phyloP scores from a whole-genome alignment of 108 stramenopile species.

The Skeletonema potamos region DNA sequence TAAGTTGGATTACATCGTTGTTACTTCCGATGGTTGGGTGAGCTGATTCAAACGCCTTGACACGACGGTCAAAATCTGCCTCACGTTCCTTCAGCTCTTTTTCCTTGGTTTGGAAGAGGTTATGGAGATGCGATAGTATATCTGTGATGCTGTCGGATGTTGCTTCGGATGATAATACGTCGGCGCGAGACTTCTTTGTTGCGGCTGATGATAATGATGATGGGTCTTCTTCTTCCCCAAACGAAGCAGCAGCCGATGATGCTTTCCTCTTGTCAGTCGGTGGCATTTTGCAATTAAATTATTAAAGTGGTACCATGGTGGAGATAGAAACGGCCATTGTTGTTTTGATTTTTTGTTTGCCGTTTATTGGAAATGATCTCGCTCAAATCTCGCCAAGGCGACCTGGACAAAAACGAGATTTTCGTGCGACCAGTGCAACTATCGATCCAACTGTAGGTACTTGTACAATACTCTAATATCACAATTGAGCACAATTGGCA shows the following conservation, averaged over 20 bases:
- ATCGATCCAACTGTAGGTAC: too few species aligned
- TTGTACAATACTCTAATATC: too few species aligned
- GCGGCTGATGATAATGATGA: not conserved
- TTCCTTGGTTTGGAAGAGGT: constrained; percentile 9
- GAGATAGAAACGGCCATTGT: too few species aligned
- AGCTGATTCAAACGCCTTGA: not conserved
- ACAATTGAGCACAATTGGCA: too few species aligned
- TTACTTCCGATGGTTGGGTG: constrained; percentile 1
- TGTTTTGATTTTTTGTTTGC: too few species aligned
- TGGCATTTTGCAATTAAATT: too few species aligned
- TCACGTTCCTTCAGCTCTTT: constrained; percentile 1
- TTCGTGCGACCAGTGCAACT: too few species aligned
- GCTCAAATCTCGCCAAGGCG: too few species aligned
- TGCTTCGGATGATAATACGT: not conserved
- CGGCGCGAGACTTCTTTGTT: not conserved
- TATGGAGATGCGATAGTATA: not conserved
- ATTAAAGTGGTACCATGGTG: too few species aligned
- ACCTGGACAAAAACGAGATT: too few species aligned
- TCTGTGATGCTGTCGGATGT: not conserved
- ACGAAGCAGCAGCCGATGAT: not conserved
- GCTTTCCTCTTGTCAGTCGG: not conserved
- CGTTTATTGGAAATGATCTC: too few species aligned
- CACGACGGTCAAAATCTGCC: not conserved
- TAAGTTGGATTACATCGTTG: constrained; percentile 18
- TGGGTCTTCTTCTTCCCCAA: not conserved